A percentile compares a stretch with the other conserved stretches of the same genome.
phyloP scores from a whole-genome alignment of 2,329 filamentous ascomycete species.

The Plenodomus tracheiphilus region DNA sequence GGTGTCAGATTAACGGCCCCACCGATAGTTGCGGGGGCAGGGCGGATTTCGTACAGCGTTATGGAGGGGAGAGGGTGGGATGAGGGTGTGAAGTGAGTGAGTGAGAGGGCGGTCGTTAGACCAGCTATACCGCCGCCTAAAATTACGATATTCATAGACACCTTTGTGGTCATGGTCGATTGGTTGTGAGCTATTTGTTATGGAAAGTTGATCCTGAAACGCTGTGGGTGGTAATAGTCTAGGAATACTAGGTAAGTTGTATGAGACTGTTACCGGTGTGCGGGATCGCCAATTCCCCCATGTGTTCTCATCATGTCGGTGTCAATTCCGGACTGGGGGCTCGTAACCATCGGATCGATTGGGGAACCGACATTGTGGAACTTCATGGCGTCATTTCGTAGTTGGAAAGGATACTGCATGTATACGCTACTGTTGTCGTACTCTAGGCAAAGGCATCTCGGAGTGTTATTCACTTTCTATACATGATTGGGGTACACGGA shows the following conservation, averaged over 20 bases:
- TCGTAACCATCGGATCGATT: too few species aligned
- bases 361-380: background rate
- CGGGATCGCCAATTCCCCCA: too few species aligned
- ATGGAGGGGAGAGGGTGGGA: conserved; percentile 42
- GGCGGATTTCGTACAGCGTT: conserved; percentile 55
- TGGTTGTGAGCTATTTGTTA: background rate
- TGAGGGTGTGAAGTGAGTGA: conserved; percentile 48
- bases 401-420: background rate
- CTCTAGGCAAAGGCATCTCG: too few species aligned
- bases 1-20: conserved; percentile 66
- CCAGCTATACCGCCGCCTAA: conserved; percentile 41
- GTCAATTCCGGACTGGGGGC: too few species aligned
- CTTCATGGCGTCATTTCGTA: background rate
- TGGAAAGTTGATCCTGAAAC: too few species aligned
- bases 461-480: too few species aligned
- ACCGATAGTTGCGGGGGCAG: conserved; percentile 53
- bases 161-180: conserved; percentile 6
- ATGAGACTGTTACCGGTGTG: too few species aligned
- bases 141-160: conserved; percentile 31
- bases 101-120: conserved; percentile 46
- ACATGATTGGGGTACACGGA: too few species aligned
- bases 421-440: background rate
- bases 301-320: too few species aligned
- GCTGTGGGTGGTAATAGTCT: too few species aligned
- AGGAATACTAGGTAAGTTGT: too few species aligned